A percentile compares a stretch with the other conserved stretches of the same genome.
Evolutionary conservation across 2,329 filamentous ascomycete species (phyloP).

Genomic region (Diaporthe ilicicola): DNA sequence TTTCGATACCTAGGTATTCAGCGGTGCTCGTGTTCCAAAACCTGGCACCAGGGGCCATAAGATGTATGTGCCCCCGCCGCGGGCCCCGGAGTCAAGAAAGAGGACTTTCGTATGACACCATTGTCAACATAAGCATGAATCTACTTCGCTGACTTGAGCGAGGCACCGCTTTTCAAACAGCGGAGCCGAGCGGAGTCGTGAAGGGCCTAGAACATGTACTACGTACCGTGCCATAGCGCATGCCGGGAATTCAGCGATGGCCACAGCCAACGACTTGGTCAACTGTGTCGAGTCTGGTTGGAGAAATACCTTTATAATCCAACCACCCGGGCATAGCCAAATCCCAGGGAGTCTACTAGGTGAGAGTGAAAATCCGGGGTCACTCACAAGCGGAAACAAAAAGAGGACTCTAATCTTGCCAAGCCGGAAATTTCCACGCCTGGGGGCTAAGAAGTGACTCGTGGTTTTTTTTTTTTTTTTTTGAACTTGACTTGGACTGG

Average conservation of each 20-base stretch:
- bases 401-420: slow-evolving; percentile 16
- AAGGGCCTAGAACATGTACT: neutral
- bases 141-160: neutral
- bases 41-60: neutral
- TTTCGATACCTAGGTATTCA: neutral
- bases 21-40: slow-evolving; percentile 1
- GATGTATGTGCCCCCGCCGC: neutral
- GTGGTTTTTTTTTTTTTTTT: too few relatives aligned
- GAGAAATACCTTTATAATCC: neutral
- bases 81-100: slow-evolving; percentile 11
- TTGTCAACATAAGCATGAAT: slow-evolving; percentile 9
- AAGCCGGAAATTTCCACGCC: slow-evolving; percentile 20
- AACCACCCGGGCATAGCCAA: too few relatives aligned
- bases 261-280: neutral
- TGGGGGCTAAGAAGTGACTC: neutral
- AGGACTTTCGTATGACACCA: neutral
- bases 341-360: neutral
- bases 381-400: neutral
- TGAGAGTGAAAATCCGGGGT: neutral
- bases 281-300: neutral
- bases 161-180: neutral
- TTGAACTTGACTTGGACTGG: neutral
- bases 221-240: neutral
- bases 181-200: neutral
- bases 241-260: too few relatives aligned